Percentiles rank a stretch among this genome's conserved stretches.
These are phyloP conservation scores for Cryptococcus neoformans DNA, from an alignment of 1,284 basidiomycete genomes.

Conservation along the genomic window DNA sequence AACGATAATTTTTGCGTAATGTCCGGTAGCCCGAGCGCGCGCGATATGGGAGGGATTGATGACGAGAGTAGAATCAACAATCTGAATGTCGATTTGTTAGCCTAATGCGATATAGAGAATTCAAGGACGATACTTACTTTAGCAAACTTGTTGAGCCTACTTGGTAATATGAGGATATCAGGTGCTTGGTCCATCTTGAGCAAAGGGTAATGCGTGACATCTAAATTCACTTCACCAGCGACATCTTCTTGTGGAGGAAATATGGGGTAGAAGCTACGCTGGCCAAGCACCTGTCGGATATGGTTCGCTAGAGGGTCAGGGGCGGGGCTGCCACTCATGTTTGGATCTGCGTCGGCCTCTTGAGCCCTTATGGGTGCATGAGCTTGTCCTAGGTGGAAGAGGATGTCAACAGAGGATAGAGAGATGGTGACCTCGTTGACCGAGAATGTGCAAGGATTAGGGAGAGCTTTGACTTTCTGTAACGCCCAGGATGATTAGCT, in stretches of 20 bases:
- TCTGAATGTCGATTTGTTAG: conserved; percentile 20
- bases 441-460: conserved; percentile 82
- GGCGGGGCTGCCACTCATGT: conserved; percentile 43
- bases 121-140: conserved; percentile 57
- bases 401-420: conserved; percentile 73
- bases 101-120: not conserved
- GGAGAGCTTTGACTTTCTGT: conserved; percentile 71
- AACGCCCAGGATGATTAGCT: not conserved
- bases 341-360: conserved; percentile 59
- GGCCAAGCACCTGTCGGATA: conserved; percentile 76
- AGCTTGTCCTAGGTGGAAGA: conserved; percentile 85
- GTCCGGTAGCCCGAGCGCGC: conserved; percentile 42
- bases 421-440: conserved; percentile 81
- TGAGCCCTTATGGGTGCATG: conserved; percentile 71
- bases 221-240: conserved; percentile 76
- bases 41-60: conserved; percentile 48
- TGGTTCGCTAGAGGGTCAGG: conserved; percentile 73
- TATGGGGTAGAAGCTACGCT: conserved; percentile 92
- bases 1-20: conserved; percentile 47
- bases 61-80: conserved; percentile 49
- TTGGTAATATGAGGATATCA: conserved; percentile 80
- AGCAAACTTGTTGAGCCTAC: conserved; percentile 76
- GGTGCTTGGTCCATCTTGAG: conserved; percentile 56
- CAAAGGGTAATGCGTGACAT: conserved; percentile 65
- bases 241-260: conserved; percentile 79